Evolutionary conservation across 768 basidiomycete species (phyloP), one percentile per base, ranked within the genome.

Genomic region (Xerocomellus chrysenteron): DNA sequence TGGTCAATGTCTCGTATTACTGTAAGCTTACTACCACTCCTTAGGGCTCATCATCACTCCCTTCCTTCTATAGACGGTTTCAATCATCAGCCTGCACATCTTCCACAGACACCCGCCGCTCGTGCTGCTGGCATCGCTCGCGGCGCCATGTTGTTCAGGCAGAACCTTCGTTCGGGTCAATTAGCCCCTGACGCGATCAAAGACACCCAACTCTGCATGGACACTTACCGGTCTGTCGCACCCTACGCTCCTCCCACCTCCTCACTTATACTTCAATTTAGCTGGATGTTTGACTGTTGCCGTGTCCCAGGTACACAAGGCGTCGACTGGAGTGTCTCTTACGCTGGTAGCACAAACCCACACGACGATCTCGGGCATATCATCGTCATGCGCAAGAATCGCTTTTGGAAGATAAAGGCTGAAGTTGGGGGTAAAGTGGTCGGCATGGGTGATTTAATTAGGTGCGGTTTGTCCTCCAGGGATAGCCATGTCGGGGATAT

Each of bases 271-370:
- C 19, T n/a, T 49, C 9, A 10, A 35, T 30, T 21, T 51, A 90
- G 90, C 48, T 94, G 92, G 92, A 92, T 94, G 92, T 94, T 94
- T 62, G 92, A 94, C 68, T 92, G 90, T 68, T 90, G 84, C 60
- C 88, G 92, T 53, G 77, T 94, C 19, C 92, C 92, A 3, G 88
- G 88, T 2, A 70, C 76, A 11, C 80, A 87, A 44, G 87, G 88
- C 17, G 72, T 84, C 4, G 94, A 98, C 68, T 90, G 90, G 83
- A 84, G 86, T 59, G 74, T 86, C 19, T 83, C 85, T 16, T 82
- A 90, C 59, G 85, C 90, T 0, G 86, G 85, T 11, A 59, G 48
- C 40, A 54, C 62, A 24, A 57, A 55, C 33, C 59, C 58, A n/a
- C 54, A 59, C n/a, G 37, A 55, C 10, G 77, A 85, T 48, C 79